Evolutionary conservation across 176 grass and related monocot species (phyloP), one percentile per base, ranked within the genome.

Genomic region (Ensete glaucum): DNA sequence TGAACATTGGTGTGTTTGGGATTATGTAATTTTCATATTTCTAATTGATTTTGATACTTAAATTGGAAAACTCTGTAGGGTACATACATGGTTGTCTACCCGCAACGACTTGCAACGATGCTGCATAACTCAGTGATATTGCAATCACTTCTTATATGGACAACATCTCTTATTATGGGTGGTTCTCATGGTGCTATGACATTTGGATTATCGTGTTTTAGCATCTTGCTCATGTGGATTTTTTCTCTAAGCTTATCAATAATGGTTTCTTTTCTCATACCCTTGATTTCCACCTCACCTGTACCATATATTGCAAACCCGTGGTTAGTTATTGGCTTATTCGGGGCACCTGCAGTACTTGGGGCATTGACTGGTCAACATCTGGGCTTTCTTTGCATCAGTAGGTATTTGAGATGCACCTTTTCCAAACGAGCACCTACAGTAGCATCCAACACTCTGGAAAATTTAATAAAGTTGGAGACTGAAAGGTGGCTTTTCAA

Each of bases 401-500:
- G 76, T 73, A 83, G 73, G 21, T 76, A 98, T 71, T 58, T 85
- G 78, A 74, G 64, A 70, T 34, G 25, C 22, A 73, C 72, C 20
- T 88, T 81, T 73, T 81, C 75, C 20, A 83, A 54, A 79, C 80
- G 79, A 81, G 88, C 75, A 50, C 58, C 79, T 70, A 72, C 43
- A 22, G 58, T 89, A 75, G 23, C 82, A 75, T 59, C 11, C 25
- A 64, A 82, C 43, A 68, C 13, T 9, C 52, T 82, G 67, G 88
- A 90, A 78, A 71, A 85, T 82, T 19, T 87, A 78, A 82, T 82
- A 50, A 74, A 69, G 25, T 84, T 93, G 71, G 90, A 98, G 85
- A 90, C 90, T n/a, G 94, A 98, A 83, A 98, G 94, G 80, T 98
- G 94, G 90, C 83, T 93, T 91, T 98, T 89, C 81, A 98, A 98